These are phyloP conservation scores for Eucalyptus erythrocorys DNA, from an alignment of 345 rosid genomes.

Conservation along the genomic window DNA sequence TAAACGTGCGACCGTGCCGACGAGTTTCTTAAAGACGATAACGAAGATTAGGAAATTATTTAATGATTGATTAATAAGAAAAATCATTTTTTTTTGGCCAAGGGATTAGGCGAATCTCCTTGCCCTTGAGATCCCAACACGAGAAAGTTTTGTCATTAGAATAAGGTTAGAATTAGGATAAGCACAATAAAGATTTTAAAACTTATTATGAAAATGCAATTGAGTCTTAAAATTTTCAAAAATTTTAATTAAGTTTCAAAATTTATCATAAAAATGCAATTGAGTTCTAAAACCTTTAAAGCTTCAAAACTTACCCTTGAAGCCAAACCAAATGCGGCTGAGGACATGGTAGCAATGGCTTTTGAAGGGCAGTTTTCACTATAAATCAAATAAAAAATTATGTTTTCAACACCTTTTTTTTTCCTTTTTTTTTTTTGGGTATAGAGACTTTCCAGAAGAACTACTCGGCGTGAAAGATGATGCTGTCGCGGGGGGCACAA, in stretches of 20 bases:
- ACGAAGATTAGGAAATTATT: not conserved
- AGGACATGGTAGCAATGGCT: not conserved
- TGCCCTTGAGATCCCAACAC: no score
- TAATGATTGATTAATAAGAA: not conserved
- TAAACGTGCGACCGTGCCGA: not conserved
- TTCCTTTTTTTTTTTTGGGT: not conserved
- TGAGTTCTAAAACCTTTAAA: not conserved
- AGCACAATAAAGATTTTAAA: no score
- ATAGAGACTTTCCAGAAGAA: not conserved
- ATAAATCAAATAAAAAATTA: not conserved
- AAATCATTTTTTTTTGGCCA: not conserved
- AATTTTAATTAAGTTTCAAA: no score
- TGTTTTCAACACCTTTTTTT: not conserved
- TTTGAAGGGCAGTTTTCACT: not conserved
- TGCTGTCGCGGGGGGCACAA: not conserved
- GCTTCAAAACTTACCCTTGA: not conserved
- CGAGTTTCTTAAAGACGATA: not conserved
- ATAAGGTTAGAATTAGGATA: no score
- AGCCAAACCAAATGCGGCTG: not conserved
- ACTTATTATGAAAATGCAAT: no score
- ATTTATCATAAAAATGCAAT: no score
- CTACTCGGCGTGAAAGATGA: not conserved
- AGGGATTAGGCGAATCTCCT: no score
- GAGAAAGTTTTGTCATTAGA: no score
- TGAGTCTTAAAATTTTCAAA: no score